These are phyloP conservation scores for Trichothecium sympodiale DNA, from an alignment of 2,329 filamentous ascomycete species.

Conservation along the genomic window DNA sequence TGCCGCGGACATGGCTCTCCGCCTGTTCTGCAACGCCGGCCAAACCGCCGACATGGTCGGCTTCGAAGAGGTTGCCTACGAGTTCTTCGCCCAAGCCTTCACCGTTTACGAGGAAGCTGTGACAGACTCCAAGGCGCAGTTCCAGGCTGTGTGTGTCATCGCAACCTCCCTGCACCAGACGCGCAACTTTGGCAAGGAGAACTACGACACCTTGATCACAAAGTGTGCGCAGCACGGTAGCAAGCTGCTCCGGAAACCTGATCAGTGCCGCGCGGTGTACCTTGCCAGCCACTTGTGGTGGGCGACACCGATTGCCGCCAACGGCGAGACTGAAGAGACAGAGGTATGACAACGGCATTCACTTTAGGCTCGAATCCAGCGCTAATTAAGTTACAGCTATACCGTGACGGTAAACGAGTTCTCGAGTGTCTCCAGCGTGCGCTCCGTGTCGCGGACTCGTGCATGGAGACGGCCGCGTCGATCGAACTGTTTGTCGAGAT, in stretches of 20 bases:
- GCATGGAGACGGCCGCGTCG: constrained; percentile 96
- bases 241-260: constrained; percentile 93
- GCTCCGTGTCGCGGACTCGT: constrained; percentile 90
- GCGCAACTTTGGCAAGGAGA: constrained; percentile 86
- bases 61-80: constrained; percentile 93
- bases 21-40: constrained; percentile 83
- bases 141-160: constrained; percentile 93
- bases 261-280: constrained; percentile 95
- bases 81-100: constrained; percentile 97
- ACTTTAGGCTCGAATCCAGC: constrained; percentile 1
- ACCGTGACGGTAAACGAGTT: constrained; percentile 94
- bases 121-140: constrained; percentile 90
- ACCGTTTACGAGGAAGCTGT: constrained; percentile 96
- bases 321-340: constrained; percentile 71
- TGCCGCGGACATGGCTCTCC: constrained; percentile 76
- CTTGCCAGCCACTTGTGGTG: constrained; percentile 96
- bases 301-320: constrained; percentile 72
- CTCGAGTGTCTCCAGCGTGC: constrained; percentile 93
- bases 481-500: constrained; percentile 99
- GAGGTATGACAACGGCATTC: constrained; percentile 44
- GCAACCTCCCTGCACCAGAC: constrained; percentile 82
- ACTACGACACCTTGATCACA: constrained; percentile 96
- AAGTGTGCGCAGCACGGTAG: constrained; percentile 95
- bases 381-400: constrained; percentile 50
- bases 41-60: constrained; percentile 85